These are phyloP conservation scores for Pugionium cornutum DNA, from an alignment of 345 rosid genomes.

Conservation along the genomic window DNA sequence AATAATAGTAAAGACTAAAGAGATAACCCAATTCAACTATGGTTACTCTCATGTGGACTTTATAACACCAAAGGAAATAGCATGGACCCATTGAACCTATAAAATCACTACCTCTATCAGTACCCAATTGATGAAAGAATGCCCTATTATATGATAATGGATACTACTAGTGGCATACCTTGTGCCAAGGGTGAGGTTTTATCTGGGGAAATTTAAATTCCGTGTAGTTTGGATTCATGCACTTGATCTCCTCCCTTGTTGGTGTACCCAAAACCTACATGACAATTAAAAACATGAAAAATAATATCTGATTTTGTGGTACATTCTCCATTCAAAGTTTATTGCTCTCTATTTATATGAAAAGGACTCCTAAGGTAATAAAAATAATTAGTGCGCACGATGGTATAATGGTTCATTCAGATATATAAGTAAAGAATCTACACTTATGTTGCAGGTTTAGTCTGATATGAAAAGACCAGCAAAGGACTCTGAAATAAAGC, in stretches of 20 bases:
- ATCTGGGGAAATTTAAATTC: constrained; percentile 95
- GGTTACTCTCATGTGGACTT: too few species aligned
- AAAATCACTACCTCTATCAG: background rate
- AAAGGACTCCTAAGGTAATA: constrained; percentile 3
- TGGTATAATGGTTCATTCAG: background rate
- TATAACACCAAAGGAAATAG: too few species aligned
- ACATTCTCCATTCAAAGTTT: constrained; percentile 21
- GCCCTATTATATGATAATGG: background rate
- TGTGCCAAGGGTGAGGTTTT: constrained; percentile 98
- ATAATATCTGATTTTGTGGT: background rate
- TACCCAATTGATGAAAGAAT: background rate
- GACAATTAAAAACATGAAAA: background rate
- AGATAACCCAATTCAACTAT: too few species aligned
- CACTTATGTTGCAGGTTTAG: background rate
- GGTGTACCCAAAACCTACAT: constrained; percentile 90
- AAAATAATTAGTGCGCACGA: background rate
- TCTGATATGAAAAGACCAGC: constrained; percentile 12
- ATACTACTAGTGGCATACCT: constrained; percentile 45
- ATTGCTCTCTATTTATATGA: background rate
- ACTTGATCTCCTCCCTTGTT: constrained; percentile 94
- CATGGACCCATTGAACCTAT: too few species aligned
- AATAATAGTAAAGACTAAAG: too few species aligned
- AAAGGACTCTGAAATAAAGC: constrained; percentile 2
- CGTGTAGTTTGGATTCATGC: constrained; percentile 97
- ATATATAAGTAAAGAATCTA: constrained; percentile 14